phyloP scores from a whole-genome alignment of 768 basidiomycete genomes.

The Tricholoma saponaceum region DNA sequence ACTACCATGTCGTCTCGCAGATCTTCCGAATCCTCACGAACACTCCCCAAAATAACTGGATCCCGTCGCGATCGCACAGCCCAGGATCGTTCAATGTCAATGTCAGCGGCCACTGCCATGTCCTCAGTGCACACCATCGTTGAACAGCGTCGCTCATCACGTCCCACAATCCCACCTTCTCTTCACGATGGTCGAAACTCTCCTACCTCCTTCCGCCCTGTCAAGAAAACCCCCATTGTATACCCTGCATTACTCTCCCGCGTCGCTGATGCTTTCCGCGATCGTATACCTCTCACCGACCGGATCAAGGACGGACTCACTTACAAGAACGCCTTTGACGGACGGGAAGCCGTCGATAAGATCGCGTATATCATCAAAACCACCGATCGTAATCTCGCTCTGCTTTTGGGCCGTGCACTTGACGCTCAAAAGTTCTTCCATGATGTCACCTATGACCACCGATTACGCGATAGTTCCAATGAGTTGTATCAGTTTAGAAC shows the following conservation, averaged over 20 bases:
- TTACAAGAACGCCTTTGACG: slow-evolving; percentile 96
- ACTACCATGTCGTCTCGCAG: slow-evolving; percentile 38
- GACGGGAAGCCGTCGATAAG: slow-evolving; percentile 94
- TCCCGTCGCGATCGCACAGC: slow-evolving; percentile 55
- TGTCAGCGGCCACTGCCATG: slow-evolving; percentile 52
- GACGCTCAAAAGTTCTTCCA: slow-evolving; percentile 99
- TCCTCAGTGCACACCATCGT: slow-evolving; percentile 44
- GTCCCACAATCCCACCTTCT: slow-evolving; percentile 27
- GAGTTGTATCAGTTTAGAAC: slow-evolving; percentile 95
- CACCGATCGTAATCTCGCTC: slow-evolving; percentile 91
- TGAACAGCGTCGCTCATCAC: slow-evolving; percentile 31
- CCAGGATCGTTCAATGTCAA: slow-evolving; percentile 74
- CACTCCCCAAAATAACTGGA: slow-evolving; percentile 45
- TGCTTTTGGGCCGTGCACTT: slow-evolving; percentile 91
- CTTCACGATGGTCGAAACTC: slow-evolving; percentile 37
- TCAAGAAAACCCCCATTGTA: slow-evolving; percentile 68
- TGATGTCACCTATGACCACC: slow-evolving; percentile 98
- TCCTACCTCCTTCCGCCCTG: slow-evolving; percentile 34
- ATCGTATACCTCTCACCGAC: slow-evolving; percentile 73
- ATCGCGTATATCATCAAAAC: slow-evolving; percentile 99
- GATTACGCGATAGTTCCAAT: slow-evolving; percentile 78
- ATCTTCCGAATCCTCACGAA: slow-evolving; percentile 69
- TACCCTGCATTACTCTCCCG: slow-evolving; percentile 96
- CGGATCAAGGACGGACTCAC: slow-evolving; percentile 92
- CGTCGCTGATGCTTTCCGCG: slow-evolving; percentile 90